Conservation (phyloP, 305 asterid species). For the Fraxinus angustifolia region DNA sequence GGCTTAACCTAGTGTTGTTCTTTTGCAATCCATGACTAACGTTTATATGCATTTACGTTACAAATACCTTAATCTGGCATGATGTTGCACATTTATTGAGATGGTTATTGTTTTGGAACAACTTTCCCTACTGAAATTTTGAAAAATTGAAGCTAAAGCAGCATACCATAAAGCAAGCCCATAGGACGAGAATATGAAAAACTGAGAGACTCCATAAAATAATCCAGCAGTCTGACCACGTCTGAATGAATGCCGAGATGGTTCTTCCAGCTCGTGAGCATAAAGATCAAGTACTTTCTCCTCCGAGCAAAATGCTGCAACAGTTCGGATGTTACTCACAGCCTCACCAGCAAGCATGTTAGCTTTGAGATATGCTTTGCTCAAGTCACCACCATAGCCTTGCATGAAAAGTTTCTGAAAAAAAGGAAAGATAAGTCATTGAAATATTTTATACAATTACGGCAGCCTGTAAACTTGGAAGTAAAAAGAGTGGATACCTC, state of each 20-base stretch:
- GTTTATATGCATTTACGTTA: background rate
- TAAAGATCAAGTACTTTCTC: slow-evolving; percentile 78
- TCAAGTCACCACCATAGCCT: slow-evolving; percentile 89
- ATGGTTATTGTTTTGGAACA: background rate
- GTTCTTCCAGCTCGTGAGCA: slow-evolving; percentile 66
- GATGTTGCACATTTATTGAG: background rate
- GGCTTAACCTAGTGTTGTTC: background rate
- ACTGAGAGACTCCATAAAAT: slow-evolving; percentile 86
- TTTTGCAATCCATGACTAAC: background rate
- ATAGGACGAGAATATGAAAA: slow-evolving; percentile 89
- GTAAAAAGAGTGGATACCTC: slow-evolving; percentile 51
- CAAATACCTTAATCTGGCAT: background rate
- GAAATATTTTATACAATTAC: background rate
- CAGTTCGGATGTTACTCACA: slow-evolving; percentile 91
- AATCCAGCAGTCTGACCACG: slow-evolving; percentile 94
- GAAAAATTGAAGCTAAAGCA: background rate
- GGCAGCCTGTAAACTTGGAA: background rate
- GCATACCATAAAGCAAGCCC: slow-evolving; percentile 94
- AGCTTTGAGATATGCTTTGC: slow-evolving; percentile 90
- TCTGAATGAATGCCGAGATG: slow-evolving; percentile 67
- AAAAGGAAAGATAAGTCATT: slow-evolving; percentile 15
- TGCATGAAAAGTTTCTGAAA: slow-evolving; percentile 93
- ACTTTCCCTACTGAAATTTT: background rate
- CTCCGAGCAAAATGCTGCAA: slow-evolving; percentile 93
- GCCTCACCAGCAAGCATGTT: slow-evolving; percentile 99